A percentile compares a stretch with the other conserved stretches of the same genome.
Conservation (phyloP, 192 early-diverging fungal genomes). For the Powellomyces hirtus region DNA sequence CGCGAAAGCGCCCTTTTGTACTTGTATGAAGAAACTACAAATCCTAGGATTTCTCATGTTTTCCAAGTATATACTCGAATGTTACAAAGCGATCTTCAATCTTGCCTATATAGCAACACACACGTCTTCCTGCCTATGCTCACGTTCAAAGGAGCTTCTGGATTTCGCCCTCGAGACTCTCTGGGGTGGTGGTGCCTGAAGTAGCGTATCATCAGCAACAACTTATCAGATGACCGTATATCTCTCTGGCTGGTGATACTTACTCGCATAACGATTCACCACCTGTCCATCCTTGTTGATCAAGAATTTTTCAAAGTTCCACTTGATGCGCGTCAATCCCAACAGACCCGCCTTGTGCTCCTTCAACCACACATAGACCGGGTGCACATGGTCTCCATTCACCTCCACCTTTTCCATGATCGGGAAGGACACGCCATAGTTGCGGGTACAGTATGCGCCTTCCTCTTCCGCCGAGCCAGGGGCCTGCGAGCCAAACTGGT, state of each 20-base stretch:
- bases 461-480: conserved; percentile 42
- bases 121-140: too few relatives aligned
- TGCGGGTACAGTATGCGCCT: conserved; percentile 57
- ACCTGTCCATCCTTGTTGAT: conserved; percentile 41
- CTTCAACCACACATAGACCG: conserved; percentile 48
- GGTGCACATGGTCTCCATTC: conserved; percentile 48
- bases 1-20: too few relatives aligned
- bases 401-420: conserved; percentile 84
- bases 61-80: too few relatives aligned
- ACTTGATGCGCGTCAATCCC: conserved; percentile 22
- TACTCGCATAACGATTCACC: conserved; percentile 33
- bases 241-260: too few relatives aligned
- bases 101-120: too few relatives aligned
- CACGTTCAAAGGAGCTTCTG: conserved; percentile 57
- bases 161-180: conserved; percentile 53
- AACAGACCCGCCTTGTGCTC: conserved; percentile 32
- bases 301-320: conserved; percentile 54
- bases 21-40: too few relatives aligned
- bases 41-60: too few relatives aligned
- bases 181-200: too few relatives aligned
- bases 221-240: too few relatives aligned
- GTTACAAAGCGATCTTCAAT: too few relatives aligned
- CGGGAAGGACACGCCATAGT: conserved; percentile 83
- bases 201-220: too few relatives aligned
- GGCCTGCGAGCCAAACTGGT: conserved; percentile 49